These are phyloP conservation scores for Proliferodiscus dingleyae DNA, from an alignment of 2,329 filamentous ascomycete genomes.

Conservation along the genomic window DNA sequence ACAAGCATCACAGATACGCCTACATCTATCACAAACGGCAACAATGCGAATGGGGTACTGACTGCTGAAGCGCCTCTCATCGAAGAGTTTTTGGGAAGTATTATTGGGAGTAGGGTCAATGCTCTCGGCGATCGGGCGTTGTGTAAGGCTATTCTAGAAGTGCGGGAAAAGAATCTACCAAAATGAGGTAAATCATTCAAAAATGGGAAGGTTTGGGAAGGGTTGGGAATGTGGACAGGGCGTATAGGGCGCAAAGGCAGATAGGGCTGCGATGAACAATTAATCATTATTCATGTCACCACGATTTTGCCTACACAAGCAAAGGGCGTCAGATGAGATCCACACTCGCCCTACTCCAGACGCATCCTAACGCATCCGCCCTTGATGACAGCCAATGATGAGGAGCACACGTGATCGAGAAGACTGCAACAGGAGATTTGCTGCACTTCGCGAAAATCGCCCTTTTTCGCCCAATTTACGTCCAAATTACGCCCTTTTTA, in stretches of 20 bases:
- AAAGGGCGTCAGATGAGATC: no score
- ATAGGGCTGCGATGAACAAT: no score
- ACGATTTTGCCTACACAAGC: no score
- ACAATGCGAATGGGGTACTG: constrained; percentile 14
- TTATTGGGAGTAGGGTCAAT: constrained; percentile 26
- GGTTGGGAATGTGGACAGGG: no score
- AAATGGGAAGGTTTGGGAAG: no score
- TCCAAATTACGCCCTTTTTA: neutral
- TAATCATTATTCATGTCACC: no score
- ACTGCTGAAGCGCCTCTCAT: constrained; percentile 17
- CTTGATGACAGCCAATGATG: neutral
- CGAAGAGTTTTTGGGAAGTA: constrained; percentile 28
- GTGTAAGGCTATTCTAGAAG: constrained; percentile 28
- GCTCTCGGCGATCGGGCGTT: constrained; percentile 24
- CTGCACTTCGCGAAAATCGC: neutral
- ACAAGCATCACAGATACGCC: constrained; percentile 44
- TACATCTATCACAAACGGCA: constrained; percentile 18
- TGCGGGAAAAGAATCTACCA: constrained; percentile 19
- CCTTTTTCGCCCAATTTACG: neutral
- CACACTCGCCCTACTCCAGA: no score
- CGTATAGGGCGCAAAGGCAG: no score
- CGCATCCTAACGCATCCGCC: no score
- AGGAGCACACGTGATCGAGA: neutral
- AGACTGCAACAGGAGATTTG: neutral
- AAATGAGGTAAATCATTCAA: no score